phyloP scores from a whole-genome alignment of 2,329 filamentous ascomycete genomes.

The Neoarthrinium moseri region DNA sequence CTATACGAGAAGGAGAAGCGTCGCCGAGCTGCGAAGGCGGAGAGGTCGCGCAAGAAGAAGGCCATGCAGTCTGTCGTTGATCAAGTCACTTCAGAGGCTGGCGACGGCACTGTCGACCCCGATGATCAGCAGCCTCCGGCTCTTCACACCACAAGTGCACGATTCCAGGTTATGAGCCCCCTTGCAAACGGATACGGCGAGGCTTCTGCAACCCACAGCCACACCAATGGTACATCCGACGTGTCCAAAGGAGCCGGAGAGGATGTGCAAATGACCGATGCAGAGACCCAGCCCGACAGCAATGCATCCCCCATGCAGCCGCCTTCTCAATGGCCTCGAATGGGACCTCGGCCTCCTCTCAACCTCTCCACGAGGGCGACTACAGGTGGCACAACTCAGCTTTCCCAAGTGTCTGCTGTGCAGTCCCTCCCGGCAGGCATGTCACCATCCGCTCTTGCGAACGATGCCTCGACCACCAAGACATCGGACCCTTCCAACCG shows the following conservation, averaged over 20 bases:
- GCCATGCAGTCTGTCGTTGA: conserved; percentile 56
- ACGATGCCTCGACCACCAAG: conserved; percentile 94
- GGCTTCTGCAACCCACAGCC: conserved; percentile 34
- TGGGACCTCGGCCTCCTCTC: conserved; percentile 24
- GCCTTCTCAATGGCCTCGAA: conserved; percentile 40
- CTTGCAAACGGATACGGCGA: conserved; percentile 58
- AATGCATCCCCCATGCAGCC: conserved; percentile 48
- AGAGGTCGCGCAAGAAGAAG: conserved; percentile 62
- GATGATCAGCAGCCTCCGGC: conserved; percentile 53
- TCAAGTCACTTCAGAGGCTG: conserved; percentile 49
- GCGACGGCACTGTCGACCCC: conserved; percentile 45
- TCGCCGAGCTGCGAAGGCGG: conserved; percentile 57
- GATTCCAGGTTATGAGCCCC: conserved; percentile 56
- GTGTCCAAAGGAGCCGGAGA: conserved; percentile 45
- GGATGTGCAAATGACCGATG: conserved; percentile 63
- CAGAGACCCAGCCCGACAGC: conserved; percentile 43
- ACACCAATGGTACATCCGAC: conserved; percentile 55
- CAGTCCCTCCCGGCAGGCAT: conserved; percentile 57
- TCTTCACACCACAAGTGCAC: conserved; percentile 40
- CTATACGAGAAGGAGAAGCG: conserved; percentile 73
- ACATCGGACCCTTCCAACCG: conserved; percentile 69
- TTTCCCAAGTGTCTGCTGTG: conserved; percentile 64
- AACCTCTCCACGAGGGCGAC: conserved; percentile 38
- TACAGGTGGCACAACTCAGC: conserved; percentile 49
- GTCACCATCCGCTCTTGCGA: conserved; percentile 61